Percentiles rank a stretch among this genome's conserved stretches.
Conservation (phyloP, 2,329 filamentous ascomycete species). For the Calonectria hawksworthii region DNA sequence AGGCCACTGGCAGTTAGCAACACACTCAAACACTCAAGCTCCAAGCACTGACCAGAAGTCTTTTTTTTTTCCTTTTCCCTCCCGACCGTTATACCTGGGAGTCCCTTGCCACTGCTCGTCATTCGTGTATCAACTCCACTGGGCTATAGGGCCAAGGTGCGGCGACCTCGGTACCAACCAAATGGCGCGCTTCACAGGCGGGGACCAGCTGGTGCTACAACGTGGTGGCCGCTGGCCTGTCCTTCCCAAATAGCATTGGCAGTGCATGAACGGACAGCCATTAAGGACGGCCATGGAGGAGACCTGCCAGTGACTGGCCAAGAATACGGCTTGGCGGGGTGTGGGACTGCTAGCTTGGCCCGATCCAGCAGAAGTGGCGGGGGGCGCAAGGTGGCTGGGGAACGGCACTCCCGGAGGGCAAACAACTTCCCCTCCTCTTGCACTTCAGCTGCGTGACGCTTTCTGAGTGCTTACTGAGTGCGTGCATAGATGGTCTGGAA, state of each 20-base stretch:
- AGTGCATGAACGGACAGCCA: slow-evolving; percentile 26
- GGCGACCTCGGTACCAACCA: slow-evolving; percentile 16
- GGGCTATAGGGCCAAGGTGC: slow-evolving; percentile 10
- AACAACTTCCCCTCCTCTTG: slow-evolving; percentile 4
- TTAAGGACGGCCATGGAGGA: neutral
- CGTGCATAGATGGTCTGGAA: slow-evolving; percentile 3
- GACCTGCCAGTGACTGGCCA: slow-evolving; percentile 15
- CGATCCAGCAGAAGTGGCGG: slow-evolving; percentile 3
- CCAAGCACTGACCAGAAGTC: slow-evolving; percentile 9
- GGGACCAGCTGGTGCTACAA: neutral
- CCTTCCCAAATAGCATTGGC: neutral
- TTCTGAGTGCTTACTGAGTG: slow-evolving; percentile 4
- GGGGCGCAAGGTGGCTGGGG: slow-evolving; percentile 5
- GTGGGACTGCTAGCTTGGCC: neutral
- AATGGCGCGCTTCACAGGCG: neutral
- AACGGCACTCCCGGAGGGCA: neutral
- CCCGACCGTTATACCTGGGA: slow-evolving; percentile 3
- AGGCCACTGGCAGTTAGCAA: slow-evolving; percentile 5
- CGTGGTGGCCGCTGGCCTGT: neutral
- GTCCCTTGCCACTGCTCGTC: slow-evolving; percentile 13
- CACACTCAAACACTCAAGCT: neutral
- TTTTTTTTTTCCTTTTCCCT: neutral
- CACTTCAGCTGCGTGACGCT: neutral
- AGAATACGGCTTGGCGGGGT: neutral
- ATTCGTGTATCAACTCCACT: slow-evolving; percentile 2